A percentile compares a stretch with the other conserved stretches of the same genome.
phyloP scores from a whole-genome alignment of 2,329 filamentous ascomycete genomes.

The Proliferodiscus dingleyae region DNA sequence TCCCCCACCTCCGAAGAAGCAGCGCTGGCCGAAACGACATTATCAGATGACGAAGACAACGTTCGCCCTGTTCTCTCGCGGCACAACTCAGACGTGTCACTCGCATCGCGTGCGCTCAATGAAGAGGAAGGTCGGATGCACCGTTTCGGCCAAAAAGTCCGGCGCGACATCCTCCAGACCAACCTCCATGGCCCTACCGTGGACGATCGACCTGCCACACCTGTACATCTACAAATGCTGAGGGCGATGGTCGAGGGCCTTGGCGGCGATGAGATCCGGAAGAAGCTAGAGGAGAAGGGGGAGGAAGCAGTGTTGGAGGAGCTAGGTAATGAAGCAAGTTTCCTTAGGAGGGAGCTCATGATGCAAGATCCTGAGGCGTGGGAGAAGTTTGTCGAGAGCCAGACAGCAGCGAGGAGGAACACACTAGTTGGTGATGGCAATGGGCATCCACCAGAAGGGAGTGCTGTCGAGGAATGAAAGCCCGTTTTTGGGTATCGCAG shows the following conservation, averaged over 20 bases:
- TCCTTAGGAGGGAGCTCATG: slow-evolving; percentile 43
- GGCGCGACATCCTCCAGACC: slow-evolving; percentile 54
- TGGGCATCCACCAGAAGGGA: no score
- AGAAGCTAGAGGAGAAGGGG: slow-evolving; percentile 42
- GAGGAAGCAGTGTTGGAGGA: slow-evolving; percentile 59
- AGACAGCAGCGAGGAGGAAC: slow-evolving; percentile 37
- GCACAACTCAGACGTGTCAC: slow-evolving; percentile 61
- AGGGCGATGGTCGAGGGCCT: slow-evolving; percentile 60
- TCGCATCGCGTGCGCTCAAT: slow-evolving; percentile 59
- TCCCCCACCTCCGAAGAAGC: neutral
- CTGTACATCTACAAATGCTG: slow-evolving; percentile 41
- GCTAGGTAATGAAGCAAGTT: slow-evolving; percentile 41
- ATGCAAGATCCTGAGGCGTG: slow-evolving; percentile 63
- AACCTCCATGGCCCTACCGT: slow-evolving; percentile 21
- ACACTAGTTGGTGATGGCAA: slow-evolving; percentile 11
- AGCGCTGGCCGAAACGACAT: slow-evolving; percentile 19
- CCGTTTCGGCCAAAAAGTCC: slow-evolving; percentile 61
- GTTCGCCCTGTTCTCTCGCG: slow-evolving; percentile 45
- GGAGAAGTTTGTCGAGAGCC: slow-evolving; percentile 56
- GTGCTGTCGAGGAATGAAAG: neutral
- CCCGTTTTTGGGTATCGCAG: slow-evolving; percentile 5
- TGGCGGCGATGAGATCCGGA: slow-evolving; percentile 52
- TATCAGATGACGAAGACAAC: slow-evolving; percentile 38
- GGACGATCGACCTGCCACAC: slow-evolving; percentile 32
- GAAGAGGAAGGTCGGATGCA: slow-evolving; percentile 68